phyloP scores from a whole-genome alignment of 306 rosid species.

The Vigna radiata region DNA sequence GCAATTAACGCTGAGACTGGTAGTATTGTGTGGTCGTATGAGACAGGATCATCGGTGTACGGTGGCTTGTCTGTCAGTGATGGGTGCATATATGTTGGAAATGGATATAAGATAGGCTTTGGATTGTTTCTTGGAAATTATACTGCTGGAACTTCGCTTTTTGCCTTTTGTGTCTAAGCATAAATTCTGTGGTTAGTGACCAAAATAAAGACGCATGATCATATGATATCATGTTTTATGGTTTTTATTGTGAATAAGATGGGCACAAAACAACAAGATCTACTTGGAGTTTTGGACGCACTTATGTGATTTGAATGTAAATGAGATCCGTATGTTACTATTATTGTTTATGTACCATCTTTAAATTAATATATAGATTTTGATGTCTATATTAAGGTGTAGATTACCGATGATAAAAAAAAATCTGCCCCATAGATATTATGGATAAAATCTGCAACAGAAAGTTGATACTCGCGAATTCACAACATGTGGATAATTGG shows the following conservation, averaged over 20 bases:
- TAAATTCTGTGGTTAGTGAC: background rate
- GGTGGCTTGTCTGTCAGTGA: constrained; percentile 65
- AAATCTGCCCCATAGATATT: too few relatives aligned
- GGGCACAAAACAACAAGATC: background rate
- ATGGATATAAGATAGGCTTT: constrained; percentile 49
- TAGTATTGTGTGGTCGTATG: constrained; percentile 56
- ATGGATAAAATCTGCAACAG: too few relatives aligned
- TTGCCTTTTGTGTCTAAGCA: constrained; percentile 30
- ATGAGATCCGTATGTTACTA: too few relatives aligned
- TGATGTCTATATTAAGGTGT: background rate
- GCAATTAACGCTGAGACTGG: constrained; percentile 58
- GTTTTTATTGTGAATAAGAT: background rate
- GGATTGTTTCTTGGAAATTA: background rate
- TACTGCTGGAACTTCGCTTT: constrained; percentile 28
- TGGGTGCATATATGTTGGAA: constrained; percentile 65
- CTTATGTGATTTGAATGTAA: background rate
- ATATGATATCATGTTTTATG: constrained; percentile 1
- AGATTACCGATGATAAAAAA: too few relatives aligned
- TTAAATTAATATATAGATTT: too few relatives aligned
- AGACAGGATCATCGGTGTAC: constrained; percentile 56
- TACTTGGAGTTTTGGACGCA: background rate
- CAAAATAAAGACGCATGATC: constrained; percentile 1
- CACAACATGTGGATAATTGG: too few relatives aligned
- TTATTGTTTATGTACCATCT: background rate
- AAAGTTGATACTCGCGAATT: too few relatives aligned